phyloP scores from a whole-genome alignment of 139 green algal species.

The Haematococcus sp. region DNA sequence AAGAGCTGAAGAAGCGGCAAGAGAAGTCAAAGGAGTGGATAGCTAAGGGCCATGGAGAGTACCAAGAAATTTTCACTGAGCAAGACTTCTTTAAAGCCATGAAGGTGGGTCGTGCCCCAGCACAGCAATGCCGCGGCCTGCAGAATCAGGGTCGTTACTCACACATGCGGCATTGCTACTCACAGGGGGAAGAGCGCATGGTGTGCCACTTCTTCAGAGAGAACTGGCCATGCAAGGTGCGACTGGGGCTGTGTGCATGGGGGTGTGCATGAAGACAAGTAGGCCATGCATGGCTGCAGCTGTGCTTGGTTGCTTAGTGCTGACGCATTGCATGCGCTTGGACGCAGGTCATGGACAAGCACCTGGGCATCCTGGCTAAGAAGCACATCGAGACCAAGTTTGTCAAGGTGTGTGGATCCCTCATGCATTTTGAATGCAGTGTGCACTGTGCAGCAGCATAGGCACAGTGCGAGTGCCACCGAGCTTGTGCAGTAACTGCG shows the following conservation, averaged over 20 bases:
- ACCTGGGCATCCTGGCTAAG: slow-evolving; percentile 61
- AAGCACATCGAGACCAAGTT: slow-evolving; percentile 92
- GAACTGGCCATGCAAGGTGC: slow-evolving; percentile 88
- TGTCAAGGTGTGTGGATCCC: slow-evolving; percentile 52
- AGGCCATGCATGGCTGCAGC: no score
- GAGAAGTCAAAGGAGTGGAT: slow-evolving; percentile 85
- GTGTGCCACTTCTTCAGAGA: slow-evolving; percentile 89
- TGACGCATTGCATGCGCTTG: neutral
- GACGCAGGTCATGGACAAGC: slow-evolving; percentile 83
- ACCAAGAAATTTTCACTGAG: slow-evolving; percentile 75
- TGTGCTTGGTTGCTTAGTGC: no score
- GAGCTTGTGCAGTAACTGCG: neutral
- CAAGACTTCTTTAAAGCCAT: slow-evolving; percentile 95
- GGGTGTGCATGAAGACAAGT: neutral
- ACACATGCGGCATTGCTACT: neutral
- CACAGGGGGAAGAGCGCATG: slow-evolving; percentile 76
- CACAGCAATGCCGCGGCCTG: neutral
- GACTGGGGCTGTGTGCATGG: neutral
- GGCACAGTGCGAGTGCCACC: no score
- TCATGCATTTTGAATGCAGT: neutral
- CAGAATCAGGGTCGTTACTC: neutral
- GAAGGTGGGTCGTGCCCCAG: slow-evolving; percentile 49
- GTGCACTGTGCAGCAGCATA: no score
- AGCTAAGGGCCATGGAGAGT: slow-evolving; percentile 86
- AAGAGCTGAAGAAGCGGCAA: slow-evolving; percentile 58